Conservation (phyloP, 2,329 filamentous ascomycete species). For the Aspergillus melleus region DNA sequence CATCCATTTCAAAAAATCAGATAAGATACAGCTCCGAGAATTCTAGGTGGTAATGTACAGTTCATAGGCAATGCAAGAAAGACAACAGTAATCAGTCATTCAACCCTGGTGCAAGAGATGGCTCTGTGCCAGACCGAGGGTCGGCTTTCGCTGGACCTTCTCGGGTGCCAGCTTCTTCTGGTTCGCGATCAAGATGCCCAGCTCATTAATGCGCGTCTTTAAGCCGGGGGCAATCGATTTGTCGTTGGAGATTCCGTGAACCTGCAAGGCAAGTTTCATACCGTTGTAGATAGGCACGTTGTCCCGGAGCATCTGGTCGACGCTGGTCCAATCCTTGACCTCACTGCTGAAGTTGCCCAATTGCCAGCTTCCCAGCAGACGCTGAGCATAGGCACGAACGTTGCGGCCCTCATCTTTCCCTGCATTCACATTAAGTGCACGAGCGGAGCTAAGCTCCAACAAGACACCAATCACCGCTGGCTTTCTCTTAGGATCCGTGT, state of each 20-base stretch:
- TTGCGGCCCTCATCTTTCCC: slow-evolving; percentile 42
- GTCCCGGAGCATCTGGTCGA: slow-evolving; percentile 30
- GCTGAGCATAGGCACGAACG: slow-evolving; percentile 42
- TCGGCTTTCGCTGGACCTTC: slow-evolving; percentile 17
- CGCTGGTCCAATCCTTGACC: slow-evolving; percentile 17
- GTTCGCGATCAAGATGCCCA: slow-evolving; percentile 54
- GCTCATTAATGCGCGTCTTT: slow-evolving; percentile 33
- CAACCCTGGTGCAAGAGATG: slow-evolving; percentile 16
- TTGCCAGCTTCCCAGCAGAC: slow-evolving; percentile 36
- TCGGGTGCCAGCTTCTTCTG: slow-evolving; percentile 20
- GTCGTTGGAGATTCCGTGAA: slow-evolving; percentile 32
- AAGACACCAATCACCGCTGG: slow-evolving; percentile 45
- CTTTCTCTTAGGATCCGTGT: slow-evolving; percentile 38
- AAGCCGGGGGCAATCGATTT: slow-evolving; percentile 25
- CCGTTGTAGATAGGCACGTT: slow-evolving; percentile 42
- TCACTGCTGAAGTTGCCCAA: slow-evolving; percentile 26
- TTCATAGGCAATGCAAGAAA: slow-evolving; percentile 7
- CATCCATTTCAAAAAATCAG: slow-evolving; percentile 20
- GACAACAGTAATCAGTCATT: not conserved
- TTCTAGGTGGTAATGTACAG: slow-evolving; percentile 27
- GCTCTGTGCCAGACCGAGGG: slow-evolving; percentile 21
- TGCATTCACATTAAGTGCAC: slow-evolving; percentile 36
- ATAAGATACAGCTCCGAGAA: slow-evolving; percentile 21
- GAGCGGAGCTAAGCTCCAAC: slow-evolving; percentile 48
- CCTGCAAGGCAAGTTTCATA: slow-evolving; percentile 39